Conservation (phyloP, 805 yeast species). For the Ogataea wickerhamii region DNA sequence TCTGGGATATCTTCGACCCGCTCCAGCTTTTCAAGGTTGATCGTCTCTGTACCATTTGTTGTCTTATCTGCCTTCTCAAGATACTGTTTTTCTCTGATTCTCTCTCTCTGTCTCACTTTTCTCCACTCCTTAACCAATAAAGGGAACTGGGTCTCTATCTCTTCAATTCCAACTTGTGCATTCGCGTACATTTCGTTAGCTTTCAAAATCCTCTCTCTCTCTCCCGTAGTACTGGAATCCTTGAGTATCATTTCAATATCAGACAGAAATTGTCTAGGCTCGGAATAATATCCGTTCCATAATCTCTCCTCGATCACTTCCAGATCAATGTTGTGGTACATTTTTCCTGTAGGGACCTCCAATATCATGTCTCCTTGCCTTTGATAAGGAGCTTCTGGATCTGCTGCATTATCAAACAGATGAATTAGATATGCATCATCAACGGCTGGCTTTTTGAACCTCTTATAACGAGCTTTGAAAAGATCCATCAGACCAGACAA, state of each 20-base stretch:
- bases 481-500: slow-evolving; percentile 86
- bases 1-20: slow-evolving; percentile 3
- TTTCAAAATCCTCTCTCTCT: slow-evolving; percentile 72
- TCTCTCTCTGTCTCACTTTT: slow-evolving; percentile 64
- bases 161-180: slow-evolving; percentile 94
- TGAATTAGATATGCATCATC: slow-evolving; percentile 74
- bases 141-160: slow-evolving; percentile 59
- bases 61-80: slow-evolving; percentile 33
- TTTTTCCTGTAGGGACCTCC: slow-evolving; percentile 72
- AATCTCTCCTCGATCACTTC: slow-evolving; percentile 91
- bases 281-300: slow-evolving; percentile 95
- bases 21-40: slow-evolving; percentile 9
- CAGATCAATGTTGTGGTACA: slow-evolving; percentile 82
- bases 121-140: slow-evolving; percentile 75
- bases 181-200: slow-evolving; percentile 96
- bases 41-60: slow-evolving; percentile 12
- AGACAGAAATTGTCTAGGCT: slow-evolving; percentile 82
- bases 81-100: slow-evolving; percentile 45
- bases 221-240: slow-evolving; percentile 72
- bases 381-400: slow-evolving; percentile 38
- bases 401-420: slow-evolving; percentile 62
- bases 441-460: slow-evolving; percentile 86
- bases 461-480: slow-evolving; percentile 79
- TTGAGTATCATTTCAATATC: slow-evolving; percentile 81
- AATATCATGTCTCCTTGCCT: slow-evolving; percentile 70